Conservation (phyloP, 2,329 filamentous ascomycete species). For the Calonectria leucothoes region DNA sequence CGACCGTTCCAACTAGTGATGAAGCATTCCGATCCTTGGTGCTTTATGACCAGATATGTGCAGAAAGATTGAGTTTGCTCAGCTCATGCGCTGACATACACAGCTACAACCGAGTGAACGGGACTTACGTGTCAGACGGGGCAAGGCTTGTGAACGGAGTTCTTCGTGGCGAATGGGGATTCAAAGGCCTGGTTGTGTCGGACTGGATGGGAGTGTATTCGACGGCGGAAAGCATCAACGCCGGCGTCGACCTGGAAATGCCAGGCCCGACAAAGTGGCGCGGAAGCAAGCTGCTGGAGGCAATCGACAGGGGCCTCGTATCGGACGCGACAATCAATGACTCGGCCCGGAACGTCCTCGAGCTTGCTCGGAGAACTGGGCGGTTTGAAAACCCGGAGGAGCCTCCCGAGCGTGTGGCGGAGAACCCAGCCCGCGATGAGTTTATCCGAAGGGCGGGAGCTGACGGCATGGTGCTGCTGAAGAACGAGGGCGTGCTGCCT, state of each 20-base stretch:
- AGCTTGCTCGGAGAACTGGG: background rate
- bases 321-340: slow-evolving; percentile 9
- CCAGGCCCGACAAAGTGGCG: slow-evolving; percentile 15
- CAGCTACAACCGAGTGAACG: slow-evolving; percentile 39
- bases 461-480: slow-evolving; percentile 64
- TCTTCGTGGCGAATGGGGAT: slow-evolving; percentile 46
- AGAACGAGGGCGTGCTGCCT: slow-evolving; percentile 70
- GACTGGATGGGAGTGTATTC: slow-evolving; percentile 48
- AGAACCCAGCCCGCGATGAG: slow-evolving; percentile 33
- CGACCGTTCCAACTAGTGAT: slow-evolving; percentile 55
- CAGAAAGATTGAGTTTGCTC: background rate
- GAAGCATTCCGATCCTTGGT: slow-evolving; percentile 67
- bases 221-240: slow-evolving; percentile 39
- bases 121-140: slow-evolving; percentile 33
- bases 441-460: slow-evolving; percentile 15
- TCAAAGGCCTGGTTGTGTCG: slow-evolving; percentile 47
- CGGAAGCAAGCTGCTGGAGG: background rate
- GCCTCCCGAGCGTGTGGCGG: slow-evolving; percentile 12
- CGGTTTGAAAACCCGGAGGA: slow-evolving; percentile 21
- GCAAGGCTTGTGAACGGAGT: slow-evolving; percentile 29
- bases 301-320: background rate
- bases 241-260: slow-evolving; percentile 34
- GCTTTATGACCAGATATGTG: slow-evolving; percentile 8
- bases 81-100: background rate
- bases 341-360: background rate